These are phyloP conservation scores for Monosporozyma servazzii DNA, from an alignment of 805 yeast genomes.

Conservation along the genomic window DNA sequence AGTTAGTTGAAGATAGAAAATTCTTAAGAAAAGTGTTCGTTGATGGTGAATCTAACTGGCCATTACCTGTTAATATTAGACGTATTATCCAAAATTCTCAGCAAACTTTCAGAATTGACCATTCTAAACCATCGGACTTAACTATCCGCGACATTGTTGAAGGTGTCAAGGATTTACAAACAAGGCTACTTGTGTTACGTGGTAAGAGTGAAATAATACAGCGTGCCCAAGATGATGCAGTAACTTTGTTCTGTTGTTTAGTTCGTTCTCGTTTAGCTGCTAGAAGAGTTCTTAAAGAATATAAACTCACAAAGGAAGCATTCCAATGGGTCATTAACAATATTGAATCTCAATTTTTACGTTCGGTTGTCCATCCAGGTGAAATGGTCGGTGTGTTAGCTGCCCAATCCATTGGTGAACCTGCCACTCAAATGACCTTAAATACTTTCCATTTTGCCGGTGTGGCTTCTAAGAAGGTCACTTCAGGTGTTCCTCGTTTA, in stretches of 20 bases:
- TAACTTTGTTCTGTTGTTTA: slow-evolving; percentile 80
- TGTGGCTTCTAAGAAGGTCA: slow-evolving; percentile 92
- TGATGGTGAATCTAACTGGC: slow-evolving; percentile 95
- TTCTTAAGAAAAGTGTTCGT: slow-evolving; percentile 78
- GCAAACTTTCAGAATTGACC: slow-evolving; percentile 90
- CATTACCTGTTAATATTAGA: slow-evolving; percentile 92
- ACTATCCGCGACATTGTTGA: slow-evolving; percentile 70
- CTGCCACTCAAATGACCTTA: slow-evolving; percentile 96
- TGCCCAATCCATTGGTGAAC: slow-evolving; percentile 97
- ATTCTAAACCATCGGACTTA: slow-evolving; percentile 81
- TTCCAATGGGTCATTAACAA: slow-evolving; percentile 96
- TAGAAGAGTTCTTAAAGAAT: slow-evolving; percentile 88
- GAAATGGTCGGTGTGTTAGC: slow-evolving; percentile 98
- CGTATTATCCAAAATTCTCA: slow-evolving; percentile 96
- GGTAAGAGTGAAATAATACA: slow-evolving; percentile 63
- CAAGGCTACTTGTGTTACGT: slow-evolving; percentile 65
- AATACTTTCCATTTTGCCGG: slow-evolving; percentile 98
- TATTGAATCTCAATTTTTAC: slow-evolving; percentile 86
- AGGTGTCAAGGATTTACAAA: slow-evolving; percentile 61
- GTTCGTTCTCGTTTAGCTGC: slow-evolving; percentile 86
- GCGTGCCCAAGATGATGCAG: slow-evolving; percentile 91
- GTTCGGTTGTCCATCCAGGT: slow-evolving; percentile 89
- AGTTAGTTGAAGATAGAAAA: slow-evolving; percentile 65
- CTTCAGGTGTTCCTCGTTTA: slow-evolving; percentile 94
- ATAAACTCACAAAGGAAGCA: slow-evolving; percentile 70